Evolutionary conservation across 2,329 filamentous ascomycete genomes (phyloP).

Genomic region (Xylaria sp.): DNA sequence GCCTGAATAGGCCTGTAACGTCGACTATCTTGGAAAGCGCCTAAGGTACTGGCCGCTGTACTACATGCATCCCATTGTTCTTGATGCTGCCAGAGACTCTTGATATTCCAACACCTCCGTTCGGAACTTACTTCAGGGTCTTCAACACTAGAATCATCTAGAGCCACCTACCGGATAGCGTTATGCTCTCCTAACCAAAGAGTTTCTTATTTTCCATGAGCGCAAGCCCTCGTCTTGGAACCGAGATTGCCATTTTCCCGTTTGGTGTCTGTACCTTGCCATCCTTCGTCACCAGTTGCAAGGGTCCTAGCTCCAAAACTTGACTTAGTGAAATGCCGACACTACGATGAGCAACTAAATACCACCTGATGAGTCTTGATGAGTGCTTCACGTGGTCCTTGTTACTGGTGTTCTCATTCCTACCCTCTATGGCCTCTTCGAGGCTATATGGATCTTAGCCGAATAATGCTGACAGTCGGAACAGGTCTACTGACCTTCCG

Average conservation of each 20-base stretch:
- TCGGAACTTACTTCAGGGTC: too few species aligned
- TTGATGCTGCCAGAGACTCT: too few species aligned
- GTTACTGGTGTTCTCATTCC: conserved; percentile 8
- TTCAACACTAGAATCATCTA: background rate
- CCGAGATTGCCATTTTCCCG: conserved; percentile 5
- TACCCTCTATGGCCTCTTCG: conserved; percentile 8
- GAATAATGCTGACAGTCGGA: background rate
- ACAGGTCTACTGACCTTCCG: background rate
- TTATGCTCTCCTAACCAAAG: conserved; percentile 2
- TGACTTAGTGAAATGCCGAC: background rate
- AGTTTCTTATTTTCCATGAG: conserved; percentile 6
- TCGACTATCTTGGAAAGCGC: too few species aligned
- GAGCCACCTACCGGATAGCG: conserved; percentile 1
- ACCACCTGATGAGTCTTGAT: background rate
- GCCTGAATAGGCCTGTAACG: too few species aligned
- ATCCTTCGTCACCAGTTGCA: conserved; percentile 9
- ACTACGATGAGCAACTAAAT: background rate
- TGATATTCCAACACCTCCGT: too few species aligned
- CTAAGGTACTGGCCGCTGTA: too few species aligned
- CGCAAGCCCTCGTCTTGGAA: conserved; percentile 10
- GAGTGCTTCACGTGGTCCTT: background rate
- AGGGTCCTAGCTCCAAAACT: conserved; percentile 7
- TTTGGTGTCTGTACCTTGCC: conserved; percentile 7
- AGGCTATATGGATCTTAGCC: background rate
- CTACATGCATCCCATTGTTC: too few species aligned